Base-by-base conservation (phyloP, 108 stramenopile species). In the Skeletonema tropicum region DNA sequence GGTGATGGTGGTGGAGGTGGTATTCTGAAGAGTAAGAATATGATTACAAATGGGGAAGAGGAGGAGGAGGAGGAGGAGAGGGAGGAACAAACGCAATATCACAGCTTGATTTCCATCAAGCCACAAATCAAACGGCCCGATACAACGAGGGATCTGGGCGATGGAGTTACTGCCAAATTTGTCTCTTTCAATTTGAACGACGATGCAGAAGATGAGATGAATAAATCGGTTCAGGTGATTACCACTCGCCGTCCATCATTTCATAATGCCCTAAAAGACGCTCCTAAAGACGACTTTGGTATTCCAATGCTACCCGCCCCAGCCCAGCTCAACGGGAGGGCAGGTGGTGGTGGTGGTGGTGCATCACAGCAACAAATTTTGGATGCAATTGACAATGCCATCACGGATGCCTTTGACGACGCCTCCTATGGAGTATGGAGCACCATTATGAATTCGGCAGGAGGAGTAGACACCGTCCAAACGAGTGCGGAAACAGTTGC, bases 401-500 rank as follows among this genome's bases (percentile, higher is more conserved):
- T 70, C 19, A 63, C 72, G 7, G 86, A 91, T 58, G 86, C 77
- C 45, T 94, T 96, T 69, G 95, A 96, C 69, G 93, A 96, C 70
- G 92, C 92, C 7, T 88, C 91, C 6, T 96, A 89, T 73, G 93
- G 93, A 30, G 84, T 96, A 21, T 96, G 95, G 95, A 83, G 86
- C 19, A 94, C 93, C 2, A 91, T 96, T 65, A 92, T 94, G 91
- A 86, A 90, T 60, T 87, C 77, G 6, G 66, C 79, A 6, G 64
- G 71, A 17, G 74, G 70, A n/a, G 33, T 35, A 35, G 41, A 33
- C 35, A 71, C 78, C 26, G 77, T 62, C 14, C 72, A 15, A 76
- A 70, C 68, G n/a, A 61, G 65, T 55, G 38, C 10, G 9, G 67
- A 66, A 17, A 25, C 78, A 12, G 59, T 80, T 23, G 64, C 68